phyloP scores from a whole-genome alignment of 176 grass and related monocot genomes.

The Avena insularis region DNA sequence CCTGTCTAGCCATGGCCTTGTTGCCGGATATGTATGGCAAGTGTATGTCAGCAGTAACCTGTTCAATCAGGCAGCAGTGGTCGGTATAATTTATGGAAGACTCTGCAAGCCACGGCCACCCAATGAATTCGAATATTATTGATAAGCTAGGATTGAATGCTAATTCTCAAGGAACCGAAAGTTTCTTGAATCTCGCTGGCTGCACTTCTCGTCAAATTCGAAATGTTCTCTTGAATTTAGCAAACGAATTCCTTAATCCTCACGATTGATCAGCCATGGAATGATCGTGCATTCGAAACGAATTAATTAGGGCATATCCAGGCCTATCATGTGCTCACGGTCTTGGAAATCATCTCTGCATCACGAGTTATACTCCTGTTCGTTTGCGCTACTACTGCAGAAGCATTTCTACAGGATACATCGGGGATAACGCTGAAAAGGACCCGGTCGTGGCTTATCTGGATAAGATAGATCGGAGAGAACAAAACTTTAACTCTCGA shows the following conservation, averaged over 20 bases:
- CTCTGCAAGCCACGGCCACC: neutral
- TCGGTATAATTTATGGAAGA: neutral
- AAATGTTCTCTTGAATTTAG: neutral
- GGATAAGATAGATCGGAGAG: constrained; percentile 26
- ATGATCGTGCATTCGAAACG: neutral
- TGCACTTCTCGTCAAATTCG: neutral
- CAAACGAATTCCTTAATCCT: neutral
- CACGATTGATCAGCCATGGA: neutral
- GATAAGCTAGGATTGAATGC: neutral
- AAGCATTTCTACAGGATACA: neutral
- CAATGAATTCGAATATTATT: neutral
- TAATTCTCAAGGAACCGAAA: neutral
- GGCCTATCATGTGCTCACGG: neutral
- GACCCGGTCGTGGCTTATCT: neutral
- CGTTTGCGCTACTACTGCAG: neutral
- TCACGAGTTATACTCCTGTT: constrained; percentile 3
- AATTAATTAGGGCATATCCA: neutral
- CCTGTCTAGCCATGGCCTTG: neutral
- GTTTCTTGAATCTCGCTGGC: neutral
- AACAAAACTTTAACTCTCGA: neutral
- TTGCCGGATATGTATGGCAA: constrained; percentile 41
- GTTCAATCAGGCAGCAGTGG: constrained; percentile 37
- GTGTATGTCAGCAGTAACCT: constrained; percentile 46
- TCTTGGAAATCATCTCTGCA: neutral
- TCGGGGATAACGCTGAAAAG: constrained; percentile 9